phyloP scores from a whole-genome alignment of 306 rosid species.

The Prunus fruticosa region DNA sequence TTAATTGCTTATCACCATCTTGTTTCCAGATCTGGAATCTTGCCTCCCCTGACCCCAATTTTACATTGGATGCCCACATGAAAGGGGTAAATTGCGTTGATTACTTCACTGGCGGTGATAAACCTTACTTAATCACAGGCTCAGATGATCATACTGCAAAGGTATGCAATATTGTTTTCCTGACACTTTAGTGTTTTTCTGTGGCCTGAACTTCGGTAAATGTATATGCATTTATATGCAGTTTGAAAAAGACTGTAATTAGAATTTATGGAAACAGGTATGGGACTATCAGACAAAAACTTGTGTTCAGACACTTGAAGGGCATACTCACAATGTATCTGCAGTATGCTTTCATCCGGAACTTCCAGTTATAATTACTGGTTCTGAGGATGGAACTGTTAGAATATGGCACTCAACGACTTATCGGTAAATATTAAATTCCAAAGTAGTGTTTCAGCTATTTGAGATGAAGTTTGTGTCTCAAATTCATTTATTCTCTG shows the following conservation, averaged over 20 bases:
- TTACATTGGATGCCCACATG: conserved; percentile 91
- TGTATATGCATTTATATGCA: neutral
- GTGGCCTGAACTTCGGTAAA: neutral
- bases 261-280: conserved; percentile 56
- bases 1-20: conserved; percentile 12
- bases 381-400: conserved; percentile 98
- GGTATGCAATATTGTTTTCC: conserved; percentile 37
- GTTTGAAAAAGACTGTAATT: conserved; percentile 16
- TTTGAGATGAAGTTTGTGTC: neutral
- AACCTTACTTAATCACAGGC: conserved; percentile 89
- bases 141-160: conserved; percentile 98
- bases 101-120: conserved; percentile 99
- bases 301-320: conserved; percentile 99
- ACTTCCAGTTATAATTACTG: conserved; percentile 92
- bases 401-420: conserved; percentile 98
- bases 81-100: conserved; percentile 98
- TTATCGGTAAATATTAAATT: conserved; percentile 53
- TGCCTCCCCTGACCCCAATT: conserved; percentile 94
- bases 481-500: neutral
- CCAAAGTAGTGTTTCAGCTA: conserved; percentile 4
- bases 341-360: conserved; percentile 99
- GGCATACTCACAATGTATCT: conserved; percentile 98
- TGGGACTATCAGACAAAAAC: conserved; percentile 99
- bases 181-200: neutral
- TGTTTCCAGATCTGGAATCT: conserved; percentile 90